Evolutionary conservation across 768 basidiomycete genomes (phyloP).

Genomic region (Tylopilus vinaceipallidus): DNA sequence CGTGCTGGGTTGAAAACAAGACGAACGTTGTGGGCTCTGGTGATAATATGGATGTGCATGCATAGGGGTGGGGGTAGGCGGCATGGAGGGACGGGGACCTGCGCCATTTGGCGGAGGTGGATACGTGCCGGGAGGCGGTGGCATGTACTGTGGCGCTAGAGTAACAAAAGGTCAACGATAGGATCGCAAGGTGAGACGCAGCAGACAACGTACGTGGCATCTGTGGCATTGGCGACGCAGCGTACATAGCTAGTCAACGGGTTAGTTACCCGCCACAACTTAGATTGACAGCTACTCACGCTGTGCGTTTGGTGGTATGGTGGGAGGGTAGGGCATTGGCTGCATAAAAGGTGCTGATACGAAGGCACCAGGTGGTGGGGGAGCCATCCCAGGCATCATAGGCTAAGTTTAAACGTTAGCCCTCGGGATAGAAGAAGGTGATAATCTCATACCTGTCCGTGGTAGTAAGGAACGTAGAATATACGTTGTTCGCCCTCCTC

Average conservation of each 20-base stretch:
- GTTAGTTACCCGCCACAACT: slow-evolving; percentile 1
- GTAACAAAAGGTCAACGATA: slow-evolving; percentile 5
- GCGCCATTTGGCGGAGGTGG: slow-evolving; percentile 77
- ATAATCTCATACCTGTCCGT: slow-evolving; percentile 56
- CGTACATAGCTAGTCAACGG: slow-evolving; percentile 65
- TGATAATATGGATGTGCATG: slow-evolving; percentile 89
- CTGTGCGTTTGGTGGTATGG: slow-evolving; percentile 75
- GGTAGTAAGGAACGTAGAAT: slow-evolving; percentile 81
- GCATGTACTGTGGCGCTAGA: slow-evolving; percentile 76
- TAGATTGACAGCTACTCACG: slow-evolving; percentile 18
- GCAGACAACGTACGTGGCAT: slow-evolving; percentile 70
- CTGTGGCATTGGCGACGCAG: slow-evolving; percentile 76
- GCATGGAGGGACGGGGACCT: slow-evolving; percentile 83
- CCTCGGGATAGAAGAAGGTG: not conserved
- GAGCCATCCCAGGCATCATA: slow-evolving; percentile 85
- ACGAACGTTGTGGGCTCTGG: slow-evolving; percentile 82
- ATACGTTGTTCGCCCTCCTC: slow-evolving; percentile 75
- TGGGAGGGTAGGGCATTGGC: slow-evolving; percentile 79
- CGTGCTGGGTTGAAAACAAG: slow-evolving; percentile 15
- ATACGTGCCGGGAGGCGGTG: slow-evolving; percentile 71
- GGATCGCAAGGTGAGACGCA: not conserved
- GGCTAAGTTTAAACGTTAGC: slow-evolving; percentile 40
- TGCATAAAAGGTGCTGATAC: slow-evolving; percentile 83
- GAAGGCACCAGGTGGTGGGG: slow-evolving; percentile 76
- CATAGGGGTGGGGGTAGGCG: slow-evolving; percentile 85